phyloP scores from a whole-genome alignment of 192 early-diverging fungal species.

The Jimgerdemannia lactiflua region DNA sequence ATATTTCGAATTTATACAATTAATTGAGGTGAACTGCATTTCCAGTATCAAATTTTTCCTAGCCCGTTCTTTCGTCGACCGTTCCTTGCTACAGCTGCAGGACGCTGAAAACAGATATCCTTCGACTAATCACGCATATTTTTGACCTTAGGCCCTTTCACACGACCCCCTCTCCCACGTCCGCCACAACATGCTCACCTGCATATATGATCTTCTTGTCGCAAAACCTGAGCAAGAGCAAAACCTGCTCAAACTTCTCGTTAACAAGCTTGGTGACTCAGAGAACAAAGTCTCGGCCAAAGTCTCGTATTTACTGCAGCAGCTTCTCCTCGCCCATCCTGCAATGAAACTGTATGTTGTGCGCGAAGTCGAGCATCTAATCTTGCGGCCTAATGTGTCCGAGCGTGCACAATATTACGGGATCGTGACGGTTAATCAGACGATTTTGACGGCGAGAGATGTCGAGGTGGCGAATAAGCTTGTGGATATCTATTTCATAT shows the following conservation, averaged over 20 bases:
- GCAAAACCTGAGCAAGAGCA: conserved; percentile 96
- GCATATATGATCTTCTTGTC: conserved; percentile 74
- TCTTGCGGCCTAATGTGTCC: conserved; percentile 70
- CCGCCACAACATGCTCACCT: conserved; percentile 74
- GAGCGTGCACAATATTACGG: conserved; percentile 90
- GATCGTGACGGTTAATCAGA: conserved; percentile 90
- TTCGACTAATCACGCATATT: too few relatives aligned
- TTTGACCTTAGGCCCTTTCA: conserved; percentile 53
- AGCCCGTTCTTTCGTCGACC: too few relatives aligned
- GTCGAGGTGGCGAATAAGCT: conserved; percentile 75
- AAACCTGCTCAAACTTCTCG: conserved; percentile 85
- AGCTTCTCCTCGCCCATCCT: conserved; percentile 72
- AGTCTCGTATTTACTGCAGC: conserved; percentile 71
- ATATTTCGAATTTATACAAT: conserved; percentile 88
- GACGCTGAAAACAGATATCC: too few relatives aligned
- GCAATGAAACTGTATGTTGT: conserved; percentile 90
- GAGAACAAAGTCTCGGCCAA: conserved; percentile 88
- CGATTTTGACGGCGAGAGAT: conserved; percentile 77
- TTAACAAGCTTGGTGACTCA: conserved; percentile 95
- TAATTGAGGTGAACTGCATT: conserved; percentile 66
- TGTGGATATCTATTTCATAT: conserved; percentile 86
- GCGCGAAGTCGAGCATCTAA: conserved; percentile 81
- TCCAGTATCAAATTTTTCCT: too few relatives aligned
- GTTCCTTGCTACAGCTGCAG: too few relatives aligned
- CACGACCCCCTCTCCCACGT: conserved; percentile 87